Evolutionary conservation across 306 rosid species (phyloP).

Genomic region (Urtica urens): DNA sequence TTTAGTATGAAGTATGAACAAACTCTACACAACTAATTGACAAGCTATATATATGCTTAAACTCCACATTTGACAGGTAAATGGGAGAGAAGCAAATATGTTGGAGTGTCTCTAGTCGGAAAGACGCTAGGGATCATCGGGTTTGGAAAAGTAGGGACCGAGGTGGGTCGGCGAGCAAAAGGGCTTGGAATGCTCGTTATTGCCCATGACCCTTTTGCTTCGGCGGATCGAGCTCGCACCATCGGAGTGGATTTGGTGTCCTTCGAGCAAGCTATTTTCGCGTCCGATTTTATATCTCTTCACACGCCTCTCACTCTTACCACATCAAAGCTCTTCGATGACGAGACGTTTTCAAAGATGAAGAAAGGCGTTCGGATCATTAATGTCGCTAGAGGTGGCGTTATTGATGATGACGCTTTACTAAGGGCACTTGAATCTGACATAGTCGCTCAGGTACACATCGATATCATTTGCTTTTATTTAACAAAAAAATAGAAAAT

Average conservation of each 20-base stretch:
- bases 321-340: constrained; percentile 65
- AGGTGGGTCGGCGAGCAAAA: constrained; percentile 81
- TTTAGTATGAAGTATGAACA: too few relatives aligned
- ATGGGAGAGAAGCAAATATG: constrained; percentile 82
- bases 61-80: constrained; percentile 30
- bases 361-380: constrained; percentile 75
- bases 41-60: not conserved
- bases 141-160: constrained; percentile 91
- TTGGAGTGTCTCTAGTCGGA: constrained; percentile 91
- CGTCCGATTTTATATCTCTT: constrained; percentile 75
- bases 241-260: constrained; percentile 84
- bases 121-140: constrained; percentile 82
- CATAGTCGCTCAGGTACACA: constrained; percentile 67
- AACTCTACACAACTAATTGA: not conserved
- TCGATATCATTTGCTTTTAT: too few relatives aligned
- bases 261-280: constrained; percentile 60
- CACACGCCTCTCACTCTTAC: constrained; percentile 87
- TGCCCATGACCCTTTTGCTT: constrained; percentile 91
- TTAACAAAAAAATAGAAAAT: too few relatives aligned
- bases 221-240: constrained; percentile 78
- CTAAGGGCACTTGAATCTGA: constrained; percentile 69
- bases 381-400: constrained; percentile 90
- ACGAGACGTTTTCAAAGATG: constrained; percentile 53
- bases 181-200: constrained; percentile 84
- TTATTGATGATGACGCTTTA: constrained; percentile 82